Conservation (phyloP, 352 stramenopile genomes). For the Phytopythium mirpurense region DNA sequence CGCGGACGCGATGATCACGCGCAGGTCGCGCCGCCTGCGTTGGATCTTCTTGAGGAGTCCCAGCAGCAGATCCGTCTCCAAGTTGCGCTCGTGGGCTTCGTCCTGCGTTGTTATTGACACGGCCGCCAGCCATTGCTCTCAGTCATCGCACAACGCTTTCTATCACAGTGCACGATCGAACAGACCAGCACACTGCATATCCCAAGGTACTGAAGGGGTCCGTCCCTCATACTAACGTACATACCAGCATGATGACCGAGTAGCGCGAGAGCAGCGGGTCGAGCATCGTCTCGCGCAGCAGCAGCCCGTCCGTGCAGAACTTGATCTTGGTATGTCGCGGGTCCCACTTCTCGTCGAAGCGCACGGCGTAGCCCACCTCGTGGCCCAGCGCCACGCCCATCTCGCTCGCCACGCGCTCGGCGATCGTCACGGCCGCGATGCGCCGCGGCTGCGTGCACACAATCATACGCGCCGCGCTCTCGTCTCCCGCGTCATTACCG, state of each 20-base stretch:
- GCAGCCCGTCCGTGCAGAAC: slow-evolving; percentile 99
- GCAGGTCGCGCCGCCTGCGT: slow-evolving; percentile 77
- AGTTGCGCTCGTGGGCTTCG: slow-evolving; percentile 93
- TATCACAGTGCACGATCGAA: too few relatives aligned
- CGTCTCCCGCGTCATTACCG: not conserved
- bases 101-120: slow-evolving; percentile 56
- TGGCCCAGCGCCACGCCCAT: slow-evolving; percentile 92
- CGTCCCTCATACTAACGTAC: too few relatives aligned
- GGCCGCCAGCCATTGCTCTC: not conserved
- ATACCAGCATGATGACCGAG: slow-evolving; percentile 79
- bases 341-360: slow-evolving; percentile 97
- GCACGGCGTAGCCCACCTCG: slow-evolving; percentile 97
- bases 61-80: slow-evolving; percentile 93
- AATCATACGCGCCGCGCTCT: slow-evolving; percentile 29
- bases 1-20: slow-evolving; percentile 83
- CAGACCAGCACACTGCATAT: too few relatives aligned
- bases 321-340: slow-evolving; percentile 90
- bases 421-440: slow-evolving; percentile 97
- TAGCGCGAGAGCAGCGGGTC: slow-evolving; percentile 73
- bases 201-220: too few relatives aligned
- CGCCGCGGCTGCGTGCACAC: slow-evolving; percentile 93
- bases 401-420: slow-evolving; percentile 96
- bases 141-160: too few relatives aligned
- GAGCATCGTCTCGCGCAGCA: slow-evolving; percentile 93
- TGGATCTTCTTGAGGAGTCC: slow-evolving; percentile 96